Evolutionary conservation across 2,329 filamentous ascomycete genomes (phyloP).

Genomic region (Aspergillus arachidicola): DNA sequence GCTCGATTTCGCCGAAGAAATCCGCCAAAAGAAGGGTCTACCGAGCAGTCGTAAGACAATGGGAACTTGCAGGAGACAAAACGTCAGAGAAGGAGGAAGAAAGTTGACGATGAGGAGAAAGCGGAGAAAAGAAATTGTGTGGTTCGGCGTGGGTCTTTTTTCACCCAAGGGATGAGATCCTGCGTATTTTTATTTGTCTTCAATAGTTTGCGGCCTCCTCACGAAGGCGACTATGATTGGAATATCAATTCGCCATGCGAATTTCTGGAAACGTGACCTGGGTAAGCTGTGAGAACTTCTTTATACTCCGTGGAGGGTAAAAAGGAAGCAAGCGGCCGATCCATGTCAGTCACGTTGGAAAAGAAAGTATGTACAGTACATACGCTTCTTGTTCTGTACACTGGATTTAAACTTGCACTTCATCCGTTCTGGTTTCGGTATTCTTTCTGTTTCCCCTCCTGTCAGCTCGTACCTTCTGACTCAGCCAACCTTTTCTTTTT

Average conservation of each 20-base stretch:
- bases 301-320: background rate
- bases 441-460: background rate
- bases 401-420: background rate
- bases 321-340: background rate
- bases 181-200: background rate
- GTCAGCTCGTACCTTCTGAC: background rate
- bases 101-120: background rate
- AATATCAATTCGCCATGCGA: background rate
- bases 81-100: background rate
- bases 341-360: too few relatives aligned
- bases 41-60: background rate
- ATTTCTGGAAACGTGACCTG: background rate
- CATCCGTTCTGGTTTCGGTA: background rate
- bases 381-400: too few relatives aligned
- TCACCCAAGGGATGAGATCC: background rate
- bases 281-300: background rate
- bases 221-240: background rate
- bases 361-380: too few relatives aligned
- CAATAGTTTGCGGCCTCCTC: background rate
- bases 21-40: background rate
- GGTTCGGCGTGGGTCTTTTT: background rate
- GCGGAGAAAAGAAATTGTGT: conserved; percentile 4
- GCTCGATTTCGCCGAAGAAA: background rate
- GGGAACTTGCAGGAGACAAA: background rate
- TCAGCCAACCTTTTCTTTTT: background rate